Base-by-base conservation (phyloP, 2,329 filamentous ascomycete genomes). In the Phaeosphaeriaceae sp. region DNA sequence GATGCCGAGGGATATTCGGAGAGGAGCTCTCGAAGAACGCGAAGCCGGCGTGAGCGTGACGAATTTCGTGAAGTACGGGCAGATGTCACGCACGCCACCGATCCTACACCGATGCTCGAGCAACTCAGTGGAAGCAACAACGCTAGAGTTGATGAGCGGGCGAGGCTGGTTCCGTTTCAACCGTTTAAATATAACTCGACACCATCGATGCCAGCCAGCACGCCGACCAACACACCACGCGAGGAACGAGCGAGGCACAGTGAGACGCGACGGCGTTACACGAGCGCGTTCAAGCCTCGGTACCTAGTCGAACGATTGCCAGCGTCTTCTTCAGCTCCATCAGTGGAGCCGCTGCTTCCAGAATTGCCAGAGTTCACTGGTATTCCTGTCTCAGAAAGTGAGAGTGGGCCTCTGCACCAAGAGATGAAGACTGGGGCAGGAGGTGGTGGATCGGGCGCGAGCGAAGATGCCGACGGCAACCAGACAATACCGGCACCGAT, bases 1-100 rank as follows among this genome's bases (percentile, higher is more conserved):
- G 70, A 75, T 13, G 62, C 62, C 13, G 75, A 76, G 53, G 75
- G 76, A 48, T 42, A 55, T 53, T 73, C 68, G 10, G 63, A 73
- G 52, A 53, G 61, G 47, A 76, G 71, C 62, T 61, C 53, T 33
- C 69, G 69, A 53, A 27, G 25, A 27, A 27, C 4, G 25, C 25
- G 25, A 27, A 4, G 25, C 25, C 4, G 25, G 25, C 25, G 69
- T 52, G 68, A 72, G 7, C 57, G 57, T 47, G 56, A 60, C 49
- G 51, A 58, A 45, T 47, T 57, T 45, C 60, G 57, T 27, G 60
- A 61, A 19, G 27, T 33, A 27, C 58, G 57, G n/a, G n/a, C n/a
- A n/a, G n/a, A n/a, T n/a, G n/a, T n/a, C n/a, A n/a, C n/a, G n/a
- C n/a, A n/a, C n/a, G n/a, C n/a, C n/a, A n/a, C n/a, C n/a, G n/a